Percentiles rank a stretch among this genome's conserved stretches.
Conservation (phyloP, 2,329 filamentous ascomycete genomes). For the Camptophora hylomeconis region DNA sequence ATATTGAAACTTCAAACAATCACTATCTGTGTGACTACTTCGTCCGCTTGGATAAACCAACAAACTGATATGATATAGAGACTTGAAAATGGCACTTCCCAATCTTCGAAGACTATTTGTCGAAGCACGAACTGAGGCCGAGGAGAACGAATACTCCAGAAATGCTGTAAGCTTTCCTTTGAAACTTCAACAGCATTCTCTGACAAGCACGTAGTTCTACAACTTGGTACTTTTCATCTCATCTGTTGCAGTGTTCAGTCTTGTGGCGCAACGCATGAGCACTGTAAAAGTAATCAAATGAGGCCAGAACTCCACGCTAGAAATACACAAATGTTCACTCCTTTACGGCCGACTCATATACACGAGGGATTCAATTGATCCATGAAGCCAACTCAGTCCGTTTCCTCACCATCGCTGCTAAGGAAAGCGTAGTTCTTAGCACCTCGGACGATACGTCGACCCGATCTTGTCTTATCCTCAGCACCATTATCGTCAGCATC, state of each 20-base stretch:
- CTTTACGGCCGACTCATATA: background rate
- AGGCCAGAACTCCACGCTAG: constrained; percentile 5
- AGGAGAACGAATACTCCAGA: constrained; percentile 87
- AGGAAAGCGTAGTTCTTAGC: constrained; percentile 44
- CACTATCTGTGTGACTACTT: too few relatives aligned
- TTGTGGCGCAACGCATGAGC: constrained; percentile 77
- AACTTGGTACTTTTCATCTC: constrained; percentile 95
- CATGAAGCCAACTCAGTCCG: constrained; percentile 23
- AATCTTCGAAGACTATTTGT: constrained; percentile 95
- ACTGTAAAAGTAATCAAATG: constrained; percentile 24
- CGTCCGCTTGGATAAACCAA: too few relatives aligned
- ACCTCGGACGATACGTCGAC: constrained; percentile 29
- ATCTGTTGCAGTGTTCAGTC: constrained; percentile 84
- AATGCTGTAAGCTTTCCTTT: constrained; percentile 55
- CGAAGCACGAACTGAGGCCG: constrained; percentile 79
- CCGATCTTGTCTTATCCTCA: constrained; percentile 22
- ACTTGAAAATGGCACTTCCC: constrained; percentile 43
- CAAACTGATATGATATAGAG: too few relatives aligned
- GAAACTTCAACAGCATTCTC: constrained; percentile 9
- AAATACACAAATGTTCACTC: background rate
- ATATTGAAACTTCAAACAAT: too few relatives aligned
- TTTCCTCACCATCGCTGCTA: constrained; percentile 56
- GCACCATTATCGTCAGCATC: constrained; percentile 27
- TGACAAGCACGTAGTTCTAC: constrained; percentile 60
- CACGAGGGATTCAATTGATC: background rate